Percentiles rank a stretch among this genome's conserved stretches.
These are phyloP conservation scores for Kwoniella shandongensis DNA, from an alignment of 768 basidiomycete genomes.

Conservation along the genomic window DNA sequence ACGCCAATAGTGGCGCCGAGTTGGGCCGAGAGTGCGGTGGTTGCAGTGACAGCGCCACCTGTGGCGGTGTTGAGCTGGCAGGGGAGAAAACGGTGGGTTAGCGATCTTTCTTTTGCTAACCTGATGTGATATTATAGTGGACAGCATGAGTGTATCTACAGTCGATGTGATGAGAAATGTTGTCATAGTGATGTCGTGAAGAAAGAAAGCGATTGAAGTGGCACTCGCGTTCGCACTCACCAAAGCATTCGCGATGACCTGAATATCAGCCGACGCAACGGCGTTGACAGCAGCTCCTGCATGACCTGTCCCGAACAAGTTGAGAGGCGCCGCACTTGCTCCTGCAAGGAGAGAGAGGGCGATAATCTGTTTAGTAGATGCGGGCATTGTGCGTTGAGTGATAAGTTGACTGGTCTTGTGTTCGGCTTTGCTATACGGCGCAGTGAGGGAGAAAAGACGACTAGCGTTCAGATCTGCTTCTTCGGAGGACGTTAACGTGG, in stretches of 20 bases:
- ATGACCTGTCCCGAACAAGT: conserved; percentile 5
- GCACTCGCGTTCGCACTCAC: conserved; percentile 1
- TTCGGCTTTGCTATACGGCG: too few relatives aligned
- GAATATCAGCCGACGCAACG: conserved; percentile 15
- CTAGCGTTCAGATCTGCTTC: too few relatives aligned
- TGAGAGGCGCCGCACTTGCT: conserved; percentile 16
- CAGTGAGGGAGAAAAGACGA: too few relatives aligned
- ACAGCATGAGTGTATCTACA: too few relatives aligned
- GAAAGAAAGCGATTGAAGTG: too few relatives aligned
- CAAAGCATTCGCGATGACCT: conserved; percentile 19
- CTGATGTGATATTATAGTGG: too few relatives aligned
- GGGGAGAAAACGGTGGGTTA: too few relatives aligned
- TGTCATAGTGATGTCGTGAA: too few relatives aligned
- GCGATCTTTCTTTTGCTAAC: too few relatives aligned
- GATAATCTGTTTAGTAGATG: conserved; percentile 13
- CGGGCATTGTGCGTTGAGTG: conserved; percentile 18
- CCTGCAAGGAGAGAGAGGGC: conserved; percentile 23
- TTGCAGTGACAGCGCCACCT: conserved; percentile 16
- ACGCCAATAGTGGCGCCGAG: conserved; percentile 15
- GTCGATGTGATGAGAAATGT: too few relatives aligned
- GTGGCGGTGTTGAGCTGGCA: conserved; percentile 21
- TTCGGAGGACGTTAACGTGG: too few relatives aligned
- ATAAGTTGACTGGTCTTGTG: neutral
- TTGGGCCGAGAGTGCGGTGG: conserved; percentile 7
- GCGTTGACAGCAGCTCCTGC: conserved; percentile 12